Evolutionary conservation across 148 eudicot genomes (phyloP), one percentile per base, ranked within the genome.

Genomic region (Heliamphora exappendiculata): DNA sequence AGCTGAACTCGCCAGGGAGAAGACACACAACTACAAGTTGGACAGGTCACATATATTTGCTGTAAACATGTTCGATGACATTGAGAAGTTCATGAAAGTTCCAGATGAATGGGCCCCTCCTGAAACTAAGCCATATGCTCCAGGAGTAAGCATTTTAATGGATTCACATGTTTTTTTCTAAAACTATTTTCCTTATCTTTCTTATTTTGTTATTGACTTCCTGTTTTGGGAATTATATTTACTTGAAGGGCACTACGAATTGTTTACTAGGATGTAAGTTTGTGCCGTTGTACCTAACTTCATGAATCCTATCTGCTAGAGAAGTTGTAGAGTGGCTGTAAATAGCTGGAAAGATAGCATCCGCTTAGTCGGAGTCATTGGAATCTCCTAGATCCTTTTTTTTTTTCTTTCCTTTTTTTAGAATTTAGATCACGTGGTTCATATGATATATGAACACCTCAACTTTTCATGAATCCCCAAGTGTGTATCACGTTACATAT

Each of bases 51-150:
- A 95, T 76, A 82, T 88, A 71, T 88, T 94, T 85, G 81, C 90
- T 70, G 96, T 92, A 0, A 95, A 89, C 77, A 76, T 89, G 89
- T 95, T 92, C 76, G 91, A 89, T 78, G 99, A 95, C 50, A 85
- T 95, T 34, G 97, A 95, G 44, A 93, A 87, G 87, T 95, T 88
- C 75, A 78, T 87, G 93, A 89, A 81, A 68, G 96, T 95, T 76
- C 97, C 98, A 41, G 90, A 93, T 79, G 93, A 95, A 75, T 95
- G 99, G 99, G 98, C 99, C 36, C 94, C 97, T 44, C 97, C 98
- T 33, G 97, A 95, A 81, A 83, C 86, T 41, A 90, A 87, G 79
- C 97, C 96, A 10, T 95, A 95, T 72, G 65, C 74, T 62, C 96
- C 98, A 64, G 92, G 88, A 82, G 99, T 95, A 89, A 76, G 75